Conservation (phyloP, 2,329 filamentous ascomycete species). For the Trichoderma atroviride region DNA sequence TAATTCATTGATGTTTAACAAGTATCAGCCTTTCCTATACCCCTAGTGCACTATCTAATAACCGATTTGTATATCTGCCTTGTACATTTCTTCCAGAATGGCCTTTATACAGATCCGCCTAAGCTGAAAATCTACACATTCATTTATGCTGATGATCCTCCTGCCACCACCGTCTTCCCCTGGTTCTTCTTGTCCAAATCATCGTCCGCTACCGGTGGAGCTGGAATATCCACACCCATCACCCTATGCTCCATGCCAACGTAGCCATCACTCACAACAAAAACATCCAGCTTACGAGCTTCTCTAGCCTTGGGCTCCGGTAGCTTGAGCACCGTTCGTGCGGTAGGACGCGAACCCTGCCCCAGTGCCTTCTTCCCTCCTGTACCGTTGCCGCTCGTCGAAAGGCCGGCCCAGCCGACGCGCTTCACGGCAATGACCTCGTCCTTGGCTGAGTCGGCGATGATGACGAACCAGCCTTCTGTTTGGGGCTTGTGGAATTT, state of each 20-base stretch:
- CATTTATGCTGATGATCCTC: constrained; percentile 6
- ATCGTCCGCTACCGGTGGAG: constrained; percentile 51
- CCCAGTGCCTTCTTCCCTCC: constrained; percentile 35
- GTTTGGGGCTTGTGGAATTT: constrained; percentile 92
- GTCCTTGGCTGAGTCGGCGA: constrained; percentile 67
- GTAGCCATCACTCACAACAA: constrained; percentile 86
- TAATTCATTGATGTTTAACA: no score
- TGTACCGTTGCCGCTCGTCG: constrained; percentile 10
- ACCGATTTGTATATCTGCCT: no score
- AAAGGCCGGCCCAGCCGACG: constrained; percentile 65
- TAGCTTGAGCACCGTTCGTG: constrained; percentile 62
- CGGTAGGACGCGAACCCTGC: constrained; percentile 51
- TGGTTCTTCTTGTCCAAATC: constrained; percentile 41
- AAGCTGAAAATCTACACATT: no score
- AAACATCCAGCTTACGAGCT: constrained; percentile 68
- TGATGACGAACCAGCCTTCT: constrained; percentile 87
- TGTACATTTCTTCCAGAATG: no score
- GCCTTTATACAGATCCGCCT: no score
- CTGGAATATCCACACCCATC: constrained; percentile 55
- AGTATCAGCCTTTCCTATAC: not conserved
- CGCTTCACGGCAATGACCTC: constrained; percentile 87
- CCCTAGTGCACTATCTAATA: not conserved
- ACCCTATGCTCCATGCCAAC: constrained; percentile 67
- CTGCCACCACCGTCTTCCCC: not conserved
- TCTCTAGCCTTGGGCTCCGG: constrained; percentile 51